Evolutionary conservation across 805 yeast species (phyloP), one percentile per base, ranked within the genome.

Genomic region (Vanderwaltozyma tropicalis): DNA sequence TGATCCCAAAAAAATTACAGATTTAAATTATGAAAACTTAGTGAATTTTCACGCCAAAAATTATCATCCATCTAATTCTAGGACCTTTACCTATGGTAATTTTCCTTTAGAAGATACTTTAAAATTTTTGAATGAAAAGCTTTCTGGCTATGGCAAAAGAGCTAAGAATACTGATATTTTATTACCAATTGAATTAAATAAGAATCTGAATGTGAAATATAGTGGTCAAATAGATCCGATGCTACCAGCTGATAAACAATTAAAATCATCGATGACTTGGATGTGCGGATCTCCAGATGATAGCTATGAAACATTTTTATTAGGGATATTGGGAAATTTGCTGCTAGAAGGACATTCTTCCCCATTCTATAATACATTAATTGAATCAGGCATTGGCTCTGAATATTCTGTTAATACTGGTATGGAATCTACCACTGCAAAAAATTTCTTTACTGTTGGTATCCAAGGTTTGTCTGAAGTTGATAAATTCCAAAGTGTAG

Each of bases 331-430:
- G 34, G 74, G 83, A 16, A 72, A 78, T 18, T 63, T 92, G 37
- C 64, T 92, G 25, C 73, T 80, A 46, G 95, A 85, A 54, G 97
- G 97, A 2, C 97, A 89, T 53, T 81, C 92, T 11, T 80, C 97
- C 5, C 89, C 94, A 6, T 67, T 92, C 39, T 85, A 88, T 59
- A 85, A 87, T 58, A 74, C 74, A n/a, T 65, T 92, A 39, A 81
- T 92, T 39, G 98, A 92, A 57, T 62, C 81, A 1, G 92, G 89
- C 1, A 54, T 79, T 25, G 97, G 92, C 30, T 74, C 83, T 36
- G 96, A 92, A 46, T 92, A 79, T 53, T 66, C 89, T 1, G 82
- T 86, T 5, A 92, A 92, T 53, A 68, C 94, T 0, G 98, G 98
- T 1, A 66, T 85, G 38, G 96, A 89, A 41, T 71, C 82, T 2